Conservation (phyloP, 2,329 filamentous ascomycete species). For the Cadophora sp. region DNA sequence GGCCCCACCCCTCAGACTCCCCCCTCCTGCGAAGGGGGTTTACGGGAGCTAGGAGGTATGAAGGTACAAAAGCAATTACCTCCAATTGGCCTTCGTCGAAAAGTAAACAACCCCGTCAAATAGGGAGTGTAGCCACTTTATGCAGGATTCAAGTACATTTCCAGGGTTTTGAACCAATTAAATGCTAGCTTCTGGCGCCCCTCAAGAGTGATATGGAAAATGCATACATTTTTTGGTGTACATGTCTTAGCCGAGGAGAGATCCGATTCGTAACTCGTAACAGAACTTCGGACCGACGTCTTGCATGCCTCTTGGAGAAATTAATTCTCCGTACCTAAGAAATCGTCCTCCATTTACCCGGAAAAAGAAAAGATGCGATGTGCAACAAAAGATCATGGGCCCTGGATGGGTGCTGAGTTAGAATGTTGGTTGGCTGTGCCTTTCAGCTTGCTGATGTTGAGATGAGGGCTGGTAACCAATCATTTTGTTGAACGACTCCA, state of each 20-base stretch:
- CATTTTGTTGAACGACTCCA: neutral
- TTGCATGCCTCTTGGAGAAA: neutral
- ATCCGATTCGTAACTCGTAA: conserved; percentile 2
- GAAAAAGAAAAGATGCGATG: conserved; percentile 24
- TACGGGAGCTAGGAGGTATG: too few species aligned
- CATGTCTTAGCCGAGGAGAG: conserved; percentile 15
- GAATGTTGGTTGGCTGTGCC: conserved; percentile 41
- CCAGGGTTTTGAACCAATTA: too few species aligned
- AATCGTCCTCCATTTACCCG: neutral
- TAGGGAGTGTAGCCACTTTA: too few species aligned
- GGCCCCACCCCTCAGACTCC: too few species aligned
- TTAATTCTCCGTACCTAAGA: neutral
- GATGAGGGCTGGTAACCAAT: neutral
- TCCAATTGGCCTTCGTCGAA: too few species aligned
- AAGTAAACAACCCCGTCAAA: too few species aligned
- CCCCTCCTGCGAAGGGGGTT: too few species aligned
- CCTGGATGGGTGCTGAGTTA: neutral
- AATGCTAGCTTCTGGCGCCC: too few species aligned
- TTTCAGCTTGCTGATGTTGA: neutral
- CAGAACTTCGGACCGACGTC: neutral
- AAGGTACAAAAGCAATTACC: too few species aligned
- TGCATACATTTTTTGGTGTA: too few species aligned
- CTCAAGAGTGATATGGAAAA: too few species aligned
- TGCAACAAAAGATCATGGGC: conserved; percentile 18
- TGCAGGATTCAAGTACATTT: too few species aligned